phyloP scores from a whole-genome alignment of 345 rosid genomes.

The Syzygium grande region DNA sequence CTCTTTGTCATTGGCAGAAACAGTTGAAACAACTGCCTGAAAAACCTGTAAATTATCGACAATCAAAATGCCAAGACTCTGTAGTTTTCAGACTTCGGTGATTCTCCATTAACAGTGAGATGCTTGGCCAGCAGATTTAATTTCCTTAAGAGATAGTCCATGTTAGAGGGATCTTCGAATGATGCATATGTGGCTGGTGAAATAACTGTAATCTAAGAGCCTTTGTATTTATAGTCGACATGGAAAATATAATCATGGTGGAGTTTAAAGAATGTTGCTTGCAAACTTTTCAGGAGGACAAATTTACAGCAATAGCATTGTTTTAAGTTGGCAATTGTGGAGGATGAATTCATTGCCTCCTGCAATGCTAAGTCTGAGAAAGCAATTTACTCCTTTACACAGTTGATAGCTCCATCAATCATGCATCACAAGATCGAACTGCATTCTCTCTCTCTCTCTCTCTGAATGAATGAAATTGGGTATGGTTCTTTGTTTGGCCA shows the following conservation, averaged over 20 bases:
- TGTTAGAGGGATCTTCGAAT: background rate
- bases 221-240: background rate
- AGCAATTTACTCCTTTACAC: background rate
- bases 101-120: background rate
- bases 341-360: background rate
- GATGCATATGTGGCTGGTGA: background rate
- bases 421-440: background rate
- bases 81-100: background rate
- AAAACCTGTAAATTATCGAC: conserved; percentile 15
- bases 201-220: background rate
- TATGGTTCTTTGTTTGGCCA: background rate
- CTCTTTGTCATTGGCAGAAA: background rate
- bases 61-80: background rate
- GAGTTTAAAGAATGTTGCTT: background rate
- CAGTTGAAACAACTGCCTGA: background rate
- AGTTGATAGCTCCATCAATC: background rate
- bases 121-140: background rate
- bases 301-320: background rate
- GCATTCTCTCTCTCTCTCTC: background rate
- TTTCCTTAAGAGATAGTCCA: background rate
- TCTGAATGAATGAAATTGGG: background rate
- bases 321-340: background rate
- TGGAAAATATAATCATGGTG: background rate
- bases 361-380: background rate
- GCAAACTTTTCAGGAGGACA: background rate